A percentile compares a stretch with the other conserved stretches of the same genome.
phyloP scores from a whole-genome alignment of 257 asterid species.

The Ballota nigra region DNA sequence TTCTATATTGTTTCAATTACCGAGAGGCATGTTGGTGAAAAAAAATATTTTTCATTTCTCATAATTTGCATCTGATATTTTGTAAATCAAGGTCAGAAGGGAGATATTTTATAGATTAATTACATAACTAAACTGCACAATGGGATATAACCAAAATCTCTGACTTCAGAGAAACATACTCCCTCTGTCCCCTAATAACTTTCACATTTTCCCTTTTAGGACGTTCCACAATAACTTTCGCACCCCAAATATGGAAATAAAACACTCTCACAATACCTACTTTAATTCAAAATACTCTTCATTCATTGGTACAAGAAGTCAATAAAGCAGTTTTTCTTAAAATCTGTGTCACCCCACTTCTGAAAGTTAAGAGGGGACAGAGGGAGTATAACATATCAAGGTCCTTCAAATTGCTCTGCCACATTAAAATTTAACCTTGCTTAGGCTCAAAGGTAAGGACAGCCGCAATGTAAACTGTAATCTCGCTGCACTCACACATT shows the following conservation, averaged over 20 bases:
- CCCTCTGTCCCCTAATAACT: no score
- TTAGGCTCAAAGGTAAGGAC: neutral
- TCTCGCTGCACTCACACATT: neutral
- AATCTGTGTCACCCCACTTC: no score
- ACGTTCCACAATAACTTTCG: no score
- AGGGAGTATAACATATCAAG: neutral
- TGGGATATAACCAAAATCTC: neutral
- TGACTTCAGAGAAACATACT: neutral
- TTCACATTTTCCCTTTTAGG: no score
- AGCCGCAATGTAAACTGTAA: constrained; percentile 12
- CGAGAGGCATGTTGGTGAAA: neutral
- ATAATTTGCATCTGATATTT: neutral
- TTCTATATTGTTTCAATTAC: neutral
- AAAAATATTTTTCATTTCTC: neutral
- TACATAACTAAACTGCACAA: neutral
- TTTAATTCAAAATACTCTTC: no score
- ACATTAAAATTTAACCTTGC: neutral
- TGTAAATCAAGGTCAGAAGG: neutral
- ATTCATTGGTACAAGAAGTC: no score
- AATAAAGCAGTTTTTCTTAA: no score
- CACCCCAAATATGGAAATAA: no score
- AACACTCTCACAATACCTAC: no score
- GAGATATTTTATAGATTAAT: neutral
- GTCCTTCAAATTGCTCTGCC: neutral
- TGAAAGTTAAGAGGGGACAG: no score